Evolutionary conservation across 345 rosid species (phyloP), one percentile per base, ranked within the genome.

Genomic region (Aurinia saxatilis): DNA sequence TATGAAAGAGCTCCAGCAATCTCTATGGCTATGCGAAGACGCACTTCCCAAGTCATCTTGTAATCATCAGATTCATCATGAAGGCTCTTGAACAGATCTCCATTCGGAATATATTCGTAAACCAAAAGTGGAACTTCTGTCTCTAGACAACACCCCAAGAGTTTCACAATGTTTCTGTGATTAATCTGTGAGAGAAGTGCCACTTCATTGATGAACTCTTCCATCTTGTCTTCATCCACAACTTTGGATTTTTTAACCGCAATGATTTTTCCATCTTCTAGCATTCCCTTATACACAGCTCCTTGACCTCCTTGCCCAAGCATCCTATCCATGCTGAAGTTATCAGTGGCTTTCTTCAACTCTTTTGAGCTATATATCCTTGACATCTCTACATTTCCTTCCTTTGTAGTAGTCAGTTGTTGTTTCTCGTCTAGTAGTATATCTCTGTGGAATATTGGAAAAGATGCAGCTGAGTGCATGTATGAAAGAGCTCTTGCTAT

Each of bases 361-460:
- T 63, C 74, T 1, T 11, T 47, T 1, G 50, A 25, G 50, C 47
- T 62, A 17, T 54, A 70, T 6, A 70, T 31, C 12, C 14, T 70
- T 0, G 74, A 21, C 47, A 19, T 61, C 18, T 54, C 68, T 1
- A 52, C 57, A 5, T 10, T 53, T 1, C 50, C 57, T 3, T 61
- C 47, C 0, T 52, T 29, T 36, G 37, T 19, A 3, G 37, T 60
- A 6, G 61, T 1, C n/a, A 61, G 62, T 62, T 70, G 53, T 5
- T 54, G 5, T 13, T 50, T 59, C 5, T 73, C 65, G 4, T 79
- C 73, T 0, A 80, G 23, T 8, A 78, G 66, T 51, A 81, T 67
- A 18, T 78, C 82, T 40, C 81, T 61, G 8, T 78, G 82, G 54
- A 54, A 60, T 29, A 80, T 75, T 10, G 79, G 78, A 18, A 57